A percentile compares a stretch with the other conserved stretches of the same genome.
These are phyloP conservation scores for Pezicula radicicola DNA, from an alignment of 2,329 filamentous ascomycete species.

Conservation along the genomic window DNA sequence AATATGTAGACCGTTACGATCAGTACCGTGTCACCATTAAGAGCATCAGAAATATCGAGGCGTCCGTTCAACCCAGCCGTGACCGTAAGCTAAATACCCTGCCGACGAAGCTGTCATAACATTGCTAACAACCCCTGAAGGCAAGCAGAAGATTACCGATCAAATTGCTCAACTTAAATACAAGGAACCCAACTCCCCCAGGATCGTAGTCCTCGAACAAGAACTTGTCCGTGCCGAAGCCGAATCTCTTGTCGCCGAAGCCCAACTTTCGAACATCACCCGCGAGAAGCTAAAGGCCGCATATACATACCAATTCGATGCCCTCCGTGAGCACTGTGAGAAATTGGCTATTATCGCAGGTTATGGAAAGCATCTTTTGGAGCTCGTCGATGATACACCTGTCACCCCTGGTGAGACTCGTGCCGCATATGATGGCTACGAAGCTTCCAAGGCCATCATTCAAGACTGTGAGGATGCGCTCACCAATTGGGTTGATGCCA, in stretches of 20 bases:
- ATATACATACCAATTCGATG: slow-evolving; percentile 97
- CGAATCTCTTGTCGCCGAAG: slow-evolving; percentile 97
- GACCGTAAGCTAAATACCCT: slow-evolving; percentile 66
- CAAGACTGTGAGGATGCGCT: slow-evolving; percentile 98
- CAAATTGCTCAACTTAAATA: slow-evolving; percentile 99
- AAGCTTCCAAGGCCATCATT: slow-evolving; percentile 97
- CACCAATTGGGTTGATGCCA: slow-evolving; percentile 93
- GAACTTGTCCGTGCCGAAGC: slow-evolving; percentile 97
- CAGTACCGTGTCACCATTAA: slow-evolving; percentile 99
- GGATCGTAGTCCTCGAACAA: slow-evolving; percentile 96
- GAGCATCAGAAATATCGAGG: slow-evolving; percentile 98
- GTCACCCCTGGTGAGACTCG: slow-evolving; percentile 97
- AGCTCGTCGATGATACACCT: slow-evolving; percentile 93
- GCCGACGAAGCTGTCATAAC: background rate
- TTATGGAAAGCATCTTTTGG: slow-evolving; percentile 96
- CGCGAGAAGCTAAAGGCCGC: slow-evolving; percentile 99
- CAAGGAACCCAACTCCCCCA: slow-evolving; percentile 97
- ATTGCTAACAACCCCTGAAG: slow-evolving; percentile 40
- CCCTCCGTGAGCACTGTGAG: slow-evolving; percentile 94
- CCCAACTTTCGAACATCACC: slow-evolving; percentile 98
- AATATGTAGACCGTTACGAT: slow-evolving; percentile 98
- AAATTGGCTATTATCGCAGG: slow-evolving; percentile 98
- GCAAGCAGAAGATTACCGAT: slow-evolving; percentile 99
- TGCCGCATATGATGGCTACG: slow-evolving; percentile 94
- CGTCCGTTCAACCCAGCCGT: slow-evolving; percentile 94